Conservation (phyloP, 225 moss, liverwort and hornwort genomes). For the Antitrichia curtipendula region DNA sequence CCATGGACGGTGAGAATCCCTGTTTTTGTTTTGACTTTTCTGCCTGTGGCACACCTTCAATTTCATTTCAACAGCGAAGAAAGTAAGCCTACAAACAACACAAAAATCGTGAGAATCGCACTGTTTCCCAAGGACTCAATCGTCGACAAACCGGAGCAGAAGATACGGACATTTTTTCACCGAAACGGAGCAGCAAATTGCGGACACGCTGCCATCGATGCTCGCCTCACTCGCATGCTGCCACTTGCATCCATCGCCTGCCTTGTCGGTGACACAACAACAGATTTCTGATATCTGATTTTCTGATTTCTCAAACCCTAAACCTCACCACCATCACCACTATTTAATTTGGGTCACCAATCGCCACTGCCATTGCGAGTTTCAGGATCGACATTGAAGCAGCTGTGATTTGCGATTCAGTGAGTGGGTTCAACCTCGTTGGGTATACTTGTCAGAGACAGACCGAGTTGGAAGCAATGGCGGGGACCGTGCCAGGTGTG, state of each 20-base stretch:
- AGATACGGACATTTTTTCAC: not conserved
- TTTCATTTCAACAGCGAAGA: not conserved
- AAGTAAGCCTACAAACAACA: not conserved
- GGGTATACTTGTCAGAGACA: not conserved
- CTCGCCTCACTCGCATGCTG: not conserved
- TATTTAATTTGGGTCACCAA: not conserved
- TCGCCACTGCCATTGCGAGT: not conserved
- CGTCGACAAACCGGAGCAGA: not conserved
- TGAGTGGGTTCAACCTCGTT: not conserved
- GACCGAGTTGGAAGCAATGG: not conserved
- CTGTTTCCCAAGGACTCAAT: not conserved
- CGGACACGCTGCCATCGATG: not conserved
- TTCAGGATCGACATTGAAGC: not conserved
- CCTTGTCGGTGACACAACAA: not conserved
- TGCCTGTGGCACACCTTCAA: not conserved
- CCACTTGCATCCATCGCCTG: not conserved
- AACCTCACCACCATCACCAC: not conserved
- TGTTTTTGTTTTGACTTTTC: not conserved
- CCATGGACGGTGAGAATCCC: not conserved
- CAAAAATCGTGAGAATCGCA: not conserved
- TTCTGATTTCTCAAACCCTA: not conserved
- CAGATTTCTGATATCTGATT: not conserved
- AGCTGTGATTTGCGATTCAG: not conserved
- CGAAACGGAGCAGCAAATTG: not conserved
- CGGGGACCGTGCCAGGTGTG: not conserved